phyloP scores from a whole-genome alignment of 139 green algal genomes.

The Tetratostichococcus sp. region DNA sequence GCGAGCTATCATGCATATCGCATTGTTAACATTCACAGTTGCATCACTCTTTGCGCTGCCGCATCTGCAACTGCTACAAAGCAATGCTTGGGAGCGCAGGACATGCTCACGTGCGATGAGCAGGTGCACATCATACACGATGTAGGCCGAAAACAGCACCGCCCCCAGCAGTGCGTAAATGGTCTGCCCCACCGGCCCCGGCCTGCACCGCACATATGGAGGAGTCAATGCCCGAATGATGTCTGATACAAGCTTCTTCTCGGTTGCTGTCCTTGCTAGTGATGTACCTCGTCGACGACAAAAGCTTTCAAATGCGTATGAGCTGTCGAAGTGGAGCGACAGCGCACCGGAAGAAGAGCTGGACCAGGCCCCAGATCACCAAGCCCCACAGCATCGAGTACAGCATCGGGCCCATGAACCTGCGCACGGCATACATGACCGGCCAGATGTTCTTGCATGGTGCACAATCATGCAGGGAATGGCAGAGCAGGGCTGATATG shows the following conservation, averaged over 20 bases:
- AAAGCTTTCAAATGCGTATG: no score
- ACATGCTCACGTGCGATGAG: constrained; percentile 24
- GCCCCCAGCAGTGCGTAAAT: constrained; percentile 61
- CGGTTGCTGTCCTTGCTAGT: no score
- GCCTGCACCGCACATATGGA: not conserved
- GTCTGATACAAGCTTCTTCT: no score
- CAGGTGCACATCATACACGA: constrained; percentile 51
- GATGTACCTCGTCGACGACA: no score
- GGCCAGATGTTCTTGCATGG: not conserved
- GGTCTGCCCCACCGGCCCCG: constrained; percentile 30
- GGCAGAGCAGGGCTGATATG: no score
- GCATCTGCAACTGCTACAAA: no score
- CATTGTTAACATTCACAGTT: no score
- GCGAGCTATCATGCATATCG: no score
- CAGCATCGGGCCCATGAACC: constrained; percentile 63
- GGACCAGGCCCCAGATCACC: constrained; percentile 52
- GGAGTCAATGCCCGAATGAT: no score
- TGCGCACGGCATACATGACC: constrained; percentile 4
- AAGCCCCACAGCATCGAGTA: constrained; percentile 35
- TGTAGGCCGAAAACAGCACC: constrained; percentile 59
- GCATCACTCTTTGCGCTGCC: no score
- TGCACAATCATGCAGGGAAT: no score
- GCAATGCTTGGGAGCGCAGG: not conserved
- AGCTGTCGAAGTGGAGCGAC: no score
- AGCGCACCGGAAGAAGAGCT: constrained; percentile 48